These are phyloP conservation scores for Penicillium tannophilum DNA, from an alignment of 495 filamentous ascomycete species.

Conservation along the genomic window DNA sequence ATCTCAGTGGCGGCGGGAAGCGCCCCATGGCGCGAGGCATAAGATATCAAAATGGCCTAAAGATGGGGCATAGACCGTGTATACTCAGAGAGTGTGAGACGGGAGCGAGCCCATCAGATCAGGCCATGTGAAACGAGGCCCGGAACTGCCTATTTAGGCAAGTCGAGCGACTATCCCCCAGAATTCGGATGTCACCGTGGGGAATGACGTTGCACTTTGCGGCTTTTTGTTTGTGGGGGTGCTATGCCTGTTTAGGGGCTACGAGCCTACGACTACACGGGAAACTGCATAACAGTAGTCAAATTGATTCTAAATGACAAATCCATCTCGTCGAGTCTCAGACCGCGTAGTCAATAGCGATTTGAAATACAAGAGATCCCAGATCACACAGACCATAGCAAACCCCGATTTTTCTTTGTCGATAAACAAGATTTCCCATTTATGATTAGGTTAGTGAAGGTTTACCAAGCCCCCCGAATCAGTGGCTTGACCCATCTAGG, in stretches of 20 bases:
- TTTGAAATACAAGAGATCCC: too few relatives aligned
- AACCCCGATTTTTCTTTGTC: too few relatives aligned
- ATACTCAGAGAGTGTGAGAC: background rate
- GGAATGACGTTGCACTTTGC: slow-evolving; percentile 7
- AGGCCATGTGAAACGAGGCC: slow-evolving; percentile 4
- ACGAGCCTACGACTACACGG: slow-evolving; percentile 3
- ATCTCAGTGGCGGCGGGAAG: slow-evolving; percentile 30
- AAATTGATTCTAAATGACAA: too few relatives aligned
- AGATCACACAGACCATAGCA: too few relatives aligned
- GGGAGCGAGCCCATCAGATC: background rate
- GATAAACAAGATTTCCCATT: too few relatives aligned
- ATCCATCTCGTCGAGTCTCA: too few relatives aligned
- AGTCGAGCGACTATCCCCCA: slow-evolving; percentile 19
- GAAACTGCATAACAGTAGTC: too few relatives aligned
- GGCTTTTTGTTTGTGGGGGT: background rate
- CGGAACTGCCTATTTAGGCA: slow-evolving; percentile 31
- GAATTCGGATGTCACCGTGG: slow-evolving; percentile 22
- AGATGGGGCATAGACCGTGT: background rate
- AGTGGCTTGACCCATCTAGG: background rate
- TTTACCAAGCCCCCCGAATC: background rate
- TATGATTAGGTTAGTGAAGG: background rate
- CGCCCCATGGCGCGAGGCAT: slow-evolving; percentile 15
- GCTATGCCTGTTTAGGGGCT: background rate
- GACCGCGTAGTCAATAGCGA: too few relatives aligned
- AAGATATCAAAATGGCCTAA: background rate